Conservation (phyloP, 371 early-diverging fungal species). For the Choanephora cucurbitarum region DNA sequence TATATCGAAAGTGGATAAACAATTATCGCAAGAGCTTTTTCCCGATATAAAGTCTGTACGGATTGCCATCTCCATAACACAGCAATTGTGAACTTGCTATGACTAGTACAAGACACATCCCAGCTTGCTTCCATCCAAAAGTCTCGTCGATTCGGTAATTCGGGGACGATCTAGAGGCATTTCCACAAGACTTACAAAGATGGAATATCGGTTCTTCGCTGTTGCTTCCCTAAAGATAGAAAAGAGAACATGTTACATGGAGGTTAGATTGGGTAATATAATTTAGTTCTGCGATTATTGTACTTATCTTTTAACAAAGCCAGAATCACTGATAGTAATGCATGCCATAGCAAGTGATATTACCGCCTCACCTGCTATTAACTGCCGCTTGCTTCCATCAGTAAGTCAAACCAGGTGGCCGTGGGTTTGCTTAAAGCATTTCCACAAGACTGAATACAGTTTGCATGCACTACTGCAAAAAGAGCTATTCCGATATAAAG, state of each 20-base stretch:
- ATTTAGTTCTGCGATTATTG: neutral
- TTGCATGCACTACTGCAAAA: conserved; percentile 3
- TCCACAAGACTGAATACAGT: conserved; percentile 6
- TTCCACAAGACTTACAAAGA: conserved; percentile 9
- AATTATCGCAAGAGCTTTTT: no score
- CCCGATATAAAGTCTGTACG: conserved; percentile 3
- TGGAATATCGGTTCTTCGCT: neutral
- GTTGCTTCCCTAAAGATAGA: neutral
- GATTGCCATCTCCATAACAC: conserved; percentile 11
- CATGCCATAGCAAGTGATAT: conserved; percentile 2
- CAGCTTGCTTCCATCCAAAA: conserved; percentile 7
- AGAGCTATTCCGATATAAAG: neutral
- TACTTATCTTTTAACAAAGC: neutral
- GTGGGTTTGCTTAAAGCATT: conserved; percentile 6
- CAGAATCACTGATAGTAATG: neutral
- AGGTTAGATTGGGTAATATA: neutral
- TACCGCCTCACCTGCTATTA: conserved; percentile 1
- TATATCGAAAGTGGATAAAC: no score
- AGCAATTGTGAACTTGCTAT: conserved; percentile 3
- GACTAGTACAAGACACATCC: conserved; percentile 8
- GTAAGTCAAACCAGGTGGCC: conserved; percentile 8
- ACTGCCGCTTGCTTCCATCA: conserved; percentile 7
- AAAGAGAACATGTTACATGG: no score
- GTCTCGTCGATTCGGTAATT: conserved; percentile 10
- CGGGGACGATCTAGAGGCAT: conserved; percentile 11